A percentile compares a stretch with the other conserved stretches of the same genome.
phyloP scores from a whole-genome alignment of 441 rosid genomes.

The Populus hybrid region DNA sequence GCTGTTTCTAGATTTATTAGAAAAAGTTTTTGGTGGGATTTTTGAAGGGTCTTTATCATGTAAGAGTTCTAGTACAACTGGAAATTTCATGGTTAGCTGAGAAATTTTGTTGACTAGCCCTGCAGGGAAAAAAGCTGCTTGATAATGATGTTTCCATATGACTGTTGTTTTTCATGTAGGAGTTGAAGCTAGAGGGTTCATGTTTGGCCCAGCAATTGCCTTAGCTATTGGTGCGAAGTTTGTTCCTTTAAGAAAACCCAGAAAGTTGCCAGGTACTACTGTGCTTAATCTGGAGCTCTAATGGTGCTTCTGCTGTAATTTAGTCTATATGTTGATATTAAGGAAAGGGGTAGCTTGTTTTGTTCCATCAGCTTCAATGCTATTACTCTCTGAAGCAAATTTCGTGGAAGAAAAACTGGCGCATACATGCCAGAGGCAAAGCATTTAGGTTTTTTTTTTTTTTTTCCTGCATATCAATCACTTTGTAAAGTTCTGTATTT shows the following conservation, averaged over 20 bases:
- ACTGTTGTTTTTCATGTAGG: conserved; percentile 36
- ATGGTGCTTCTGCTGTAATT: not conserved
- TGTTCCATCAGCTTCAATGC: not conserved
- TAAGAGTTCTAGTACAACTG: not conserved
- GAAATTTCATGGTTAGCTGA: not conserved
- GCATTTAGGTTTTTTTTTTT: not conserved
- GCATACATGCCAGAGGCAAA: not conserved
- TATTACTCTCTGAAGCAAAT: not conserved
- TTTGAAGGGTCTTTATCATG: too few relatives aligned
- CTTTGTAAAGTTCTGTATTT: not conserved
- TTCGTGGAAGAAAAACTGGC: not conserved
- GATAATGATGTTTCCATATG: not conserved
- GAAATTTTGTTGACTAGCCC: not conserved
- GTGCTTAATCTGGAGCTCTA: not conserved
- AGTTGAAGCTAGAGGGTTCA: conserved; percentile 93
- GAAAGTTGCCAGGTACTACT: conserved; percentile 73
- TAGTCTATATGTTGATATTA: not conserved
- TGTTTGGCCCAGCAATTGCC: conserved; percentile 92
- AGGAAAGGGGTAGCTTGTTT: not conserved
- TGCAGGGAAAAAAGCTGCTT: not conserved
- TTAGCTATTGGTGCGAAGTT: conserved; percentile 95
- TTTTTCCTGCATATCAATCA: not conserved
- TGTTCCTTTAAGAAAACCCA: conserved; percentile 88
- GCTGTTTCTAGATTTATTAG: not conserved
- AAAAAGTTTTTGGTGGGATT: not conserved